These are phyloP conservation scores for Quercus agrifolia DNA, from an alignment of 306 rosid genomes.

Conservation along the genomic window DNA sequence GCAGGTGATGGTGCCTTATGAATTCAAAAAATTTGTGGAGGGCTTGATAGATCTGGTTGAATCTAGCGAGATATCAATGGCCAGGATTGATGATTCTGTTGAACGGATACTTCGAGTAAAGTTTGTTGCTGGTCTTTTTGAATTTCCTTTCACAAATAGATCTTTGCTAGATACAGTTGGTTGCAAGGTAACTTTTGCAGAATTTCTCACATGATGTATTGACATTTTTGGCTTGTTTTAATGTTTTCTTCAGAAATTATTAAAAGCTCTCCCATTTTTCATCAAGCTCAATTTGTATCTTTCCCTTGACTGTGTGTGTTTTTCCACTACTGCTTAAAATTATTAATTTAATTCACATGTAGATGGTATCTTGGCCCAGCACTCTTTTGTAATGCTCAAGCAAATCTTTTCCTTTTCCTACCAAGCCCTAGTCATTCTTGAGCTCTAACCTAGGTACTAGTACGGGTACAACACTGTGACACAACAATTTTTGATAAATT, in stretches of 20 bases:
- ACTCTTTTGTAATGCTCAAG: no score
- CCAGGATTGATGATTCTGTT: conserved; percentile 48
- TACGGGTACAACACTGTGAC: no score
- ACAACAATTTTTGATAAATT: no score
- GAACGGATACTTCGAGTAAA: conserved; percentile 57
- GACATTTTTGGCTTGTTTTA: neutral
- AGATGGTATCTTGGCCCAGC: no score
- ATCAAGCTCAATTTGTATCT: conserved; percentile 11
- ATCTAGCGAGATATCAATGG: conserved; percentile 35
- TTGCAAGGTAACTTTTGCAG: conserved; percentile 37
- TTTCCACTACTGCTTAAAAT: no score
- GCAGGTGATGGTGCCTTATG: conserved; percentile 56
- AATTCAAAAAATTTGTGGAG: conserved; percentile 29
- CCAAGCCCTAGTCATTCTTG: no score
- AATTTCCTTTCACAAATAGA: conserved; percentile 36
- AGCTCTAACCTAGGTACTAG: no score
- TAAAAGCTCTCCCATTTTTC: neutral
- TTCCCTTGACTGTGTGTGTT: neutral
- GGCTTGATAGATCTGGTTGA: conserved; percentile 32
- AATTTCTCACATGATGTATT: conserved; percentile 7
- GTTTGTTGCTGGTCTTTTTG: conserved; percentile 50
- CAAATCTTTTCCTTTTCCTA: no score
- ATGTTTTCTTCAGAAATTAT: conserved; percentile 1
- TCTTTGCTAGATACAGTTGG: conserved; percentile 49
- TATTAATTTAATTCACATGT: no score